These are phyloP conservation scores for Phytopythium boreale DNA, from an alignment of 352 stramenopile species.

Conservation along the genomic window DNA sequence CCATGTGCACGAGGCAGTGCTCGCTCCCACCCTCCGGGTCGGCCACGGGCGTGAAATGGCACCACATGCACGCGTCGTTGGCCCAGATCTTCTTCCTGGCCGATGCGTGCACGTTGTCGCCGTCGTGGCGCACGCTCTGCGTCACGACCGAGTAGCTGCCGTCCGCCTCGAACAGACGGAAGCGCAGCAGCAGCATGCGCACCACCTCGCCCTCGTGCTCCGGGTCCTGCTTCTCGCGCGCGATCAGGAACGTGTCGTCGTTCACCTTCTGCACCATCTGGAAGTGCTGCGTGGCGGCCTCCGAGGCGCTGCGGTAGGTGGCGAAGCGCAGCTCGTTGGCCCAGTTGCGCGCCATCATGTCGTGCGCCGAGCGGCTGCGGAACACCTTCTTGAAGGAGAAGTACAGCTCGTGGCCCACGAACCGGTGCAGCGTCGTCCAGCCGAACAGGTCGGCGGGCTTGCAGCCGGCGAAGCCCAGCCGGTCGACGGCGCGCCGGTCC, in stretches of 20 bases:
- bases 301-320: constrained; percentile 32
- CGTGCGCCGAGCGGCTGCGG: constrained; percentile 23
- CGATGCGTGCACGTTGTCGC: not conserved
- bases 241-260: constrained; percentile 53
- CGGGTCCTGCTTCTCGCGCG: constrained; percentile 29
- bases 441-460: constrained; percentile 39
- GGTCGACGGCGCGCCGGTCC: constrained; percentile 31
- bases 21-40: constrained; percentile 20
- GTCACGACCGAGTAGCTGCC: constrained; percentile 33
- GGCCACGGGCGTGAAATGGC: constrained; percentile 28
- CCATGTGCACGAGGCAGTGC: constrained; percentile 36
- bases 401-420: constrained; percentile 34
- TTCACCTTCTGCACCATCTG: constrained; percentile 49
- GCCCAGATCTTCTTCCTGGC: constrained; percentile 28
- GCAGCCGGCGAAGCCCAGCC: constrained; percentile 26
- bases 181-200: constrained; percentile 40
- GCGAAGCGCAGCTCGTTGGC: constrained; percentile 35
- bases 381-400: constrained; percentile 51
- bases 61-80: constrained; percentile 37
- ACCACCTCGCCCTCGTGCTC: constrained; percentile 24
- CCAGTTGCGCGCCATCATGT: constrained; percentile 45
- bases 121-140: constrained; percentile 25
- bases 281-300: constrained; percentile 35
- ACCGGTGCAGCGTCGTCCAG: constrained; percentile 40
- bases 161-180: constrained; percentile 37